phyloP scores from a whole-genome alignment of 352 stramenopile species.

The Globisporangium nodosum region DNA sequence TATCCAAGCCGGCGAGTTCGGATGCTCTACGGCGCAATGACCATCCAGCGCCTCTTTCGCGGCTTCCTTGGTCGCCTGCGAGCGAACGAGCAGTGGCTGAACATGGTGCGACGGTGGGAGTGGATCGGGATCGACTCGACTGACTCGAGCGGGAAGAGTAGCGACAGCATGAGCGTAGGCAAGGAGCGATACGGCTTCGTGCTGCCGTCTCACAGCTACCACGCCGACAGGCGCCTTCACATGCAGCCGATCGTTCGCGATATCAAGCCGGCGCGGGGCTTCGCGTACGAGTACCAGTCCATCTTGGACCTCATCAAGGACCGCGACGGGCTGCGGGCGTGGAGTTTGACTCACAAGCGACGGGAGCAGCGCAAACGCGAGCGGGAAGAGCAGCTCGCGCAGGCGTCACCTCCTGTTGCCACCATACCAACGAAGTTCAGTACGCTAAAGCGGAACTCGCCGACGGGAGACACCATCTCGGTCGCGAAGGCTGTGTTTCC shows the following conservation, averaged over 20 bases:
- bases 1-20: constrained; percentile 39
- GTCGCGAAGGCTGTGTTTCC: constrained; percentile 36
- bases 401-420: not conserved
- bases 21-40: constrained; percentile 22
- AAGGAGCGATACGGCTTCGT: constrained; percentile 52
- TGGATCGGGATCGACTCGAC: constrained; percentile 49
- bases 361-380: constrained; percentile 13
- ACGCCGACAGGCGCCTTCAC: constrained; percentile 31
- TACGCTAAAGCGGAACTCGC: not conserved
- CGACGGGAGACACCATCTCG: constrained; percentile 15
- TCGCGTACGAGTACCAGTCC: constrained; percentile 66
- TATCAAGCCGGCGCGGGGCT: constrained; percentile 34
- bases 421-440: not conserved
- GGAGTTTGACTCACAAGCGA: constrained; percentile 45
- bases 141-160: constrained; percentile 23
- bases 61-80: constrained; percentile 43
- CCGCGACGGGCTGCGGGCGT: constrained; percentile 48
- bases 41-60: constrained; percentile 50
- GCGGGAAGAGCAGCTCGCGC: not conserved
- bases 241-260: constrained; percentile 41
- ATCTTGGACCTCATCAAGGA: constrained; percentile 70
- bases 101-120: constrained; percentile 67
- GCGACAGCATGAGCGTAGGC: constrained; percentile 49
- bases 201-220: constrained; percentile 44
- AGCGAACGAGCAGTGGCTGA: constrained; percentile 59